Percentiles rank a stretch among this genome's conserved stretches.
Conservation (phyloP, 192 early-diverging fungal species). For the Entrophospora sp. region DNA sequence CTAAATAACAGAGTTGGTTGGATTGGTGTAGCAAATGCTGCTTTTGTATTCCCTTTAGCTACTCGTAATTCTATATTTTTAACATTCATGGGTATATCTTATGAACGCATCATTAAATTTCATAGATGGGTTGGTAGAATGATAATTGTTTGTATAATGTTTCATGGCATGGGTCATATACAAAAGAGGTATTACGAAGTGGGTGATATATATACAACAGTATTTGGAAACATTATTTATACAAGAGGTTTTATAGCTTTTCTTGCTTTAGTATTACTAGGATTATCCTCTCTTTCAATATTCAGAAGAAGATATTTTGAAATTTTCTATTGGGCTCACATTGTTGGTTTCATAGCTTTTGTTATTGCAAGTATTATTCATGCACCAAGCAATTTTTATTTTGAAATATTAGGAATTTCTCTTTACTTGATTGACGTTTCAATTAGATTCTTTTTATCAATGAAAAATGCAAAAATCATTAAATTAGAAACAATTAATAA, state of each 20-base stretch:
- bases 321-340: constrained; percentile 29
- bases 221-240: neutral
- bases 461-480: constrained; percentile 2
- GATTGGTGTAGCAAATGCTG: constrained; percentile 28
- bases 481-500: neutral
- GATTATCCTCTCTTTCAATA: neutral
- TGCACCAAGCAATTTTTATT: neutral
- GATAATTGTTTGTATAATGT: constrained; percentile 14
- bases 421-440: neutral
- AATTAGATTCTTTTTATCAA: constrained; percentile 23
- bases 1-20: constrained; percentile 27
- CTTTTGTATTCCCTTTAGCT: constrained; percentile 31
- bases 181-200: neutral
- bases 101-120: constrained; percentile 32
- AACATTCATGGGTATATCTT: constrained; percentile 29
- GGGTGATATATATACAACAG: neutral
- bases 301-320: constrained; percentile 32
- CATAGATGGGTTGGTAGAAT: constrained; percentile 36
- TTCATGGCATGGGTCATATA: constrained; percentile 15
- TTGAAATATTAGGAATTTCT: neutral
- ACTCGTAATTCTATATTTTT: constrained; percentile 30
- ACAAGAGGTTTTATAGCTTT: neutral
- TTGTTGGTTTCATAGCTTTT: constrained; percentile 2
- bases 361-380: neutral
- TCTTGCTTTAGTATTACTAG: neutral